Percentiles rank a stretch among this genome's conserved stretches.
Conservation (phyloP, 106 monocot species). For the Dactylorhiza incarnata region DNA sequence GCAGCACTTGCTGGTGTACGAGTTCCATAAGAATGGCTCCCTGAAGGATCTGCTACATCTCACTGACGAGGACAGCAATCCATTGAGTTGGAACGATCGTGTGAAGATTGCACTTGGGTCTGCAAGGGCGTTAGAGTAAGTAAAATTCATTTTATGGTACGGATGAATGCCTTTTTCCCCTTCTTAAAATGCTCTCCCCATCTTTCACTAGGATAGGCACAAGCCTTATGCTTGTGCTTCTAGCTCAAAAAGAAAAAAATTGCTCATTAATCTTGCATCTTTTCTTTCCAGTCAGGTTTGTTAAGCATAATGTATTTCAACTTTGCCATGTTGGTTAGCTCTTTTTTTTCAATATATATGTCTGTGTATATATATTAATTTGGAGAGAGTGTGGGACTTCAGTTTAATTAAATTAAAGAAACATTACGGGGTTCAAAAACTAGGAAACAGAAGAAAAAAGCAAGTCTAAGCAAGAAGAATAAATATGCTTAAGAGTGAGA, state of each 20-base stretch:
- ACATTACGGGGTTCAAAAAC: no score
- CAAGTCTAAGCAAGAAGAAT: no score
- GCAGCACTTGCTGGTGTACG: constrained; percentile 76
- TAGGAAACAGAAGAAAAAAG: no score
- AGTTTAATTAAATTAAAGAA: no score
- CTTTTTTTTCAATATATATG: no score
- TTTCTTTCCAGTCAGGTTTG: no score
- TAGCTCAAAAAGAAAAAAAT: background rate
- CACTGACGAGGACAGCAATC: constrained; percentile 73
- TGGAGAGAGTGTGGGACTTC: no score
- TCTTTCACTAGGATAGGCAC: background rate
- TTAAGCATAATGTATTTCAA: no score
- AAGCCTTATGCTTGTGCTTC: background rate
- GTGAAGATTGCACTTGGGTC: constrained; percentile 86
- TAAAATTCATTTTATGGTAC: background rate
- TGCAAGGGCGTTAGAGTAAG: constrained; percentile 94
- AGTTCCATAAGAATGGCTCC: constrained; percentile 73
- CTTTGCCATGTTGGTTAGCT: no score
- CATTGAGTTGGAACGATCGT: constrained; percentile 73
- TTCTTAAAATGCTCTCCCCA: background rate
- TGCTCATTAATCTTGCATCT: no score
- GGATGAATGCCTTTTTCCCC: background rate
- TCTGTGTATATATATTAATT: no score
- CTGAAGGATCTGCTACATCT: constrained; percentile 75
- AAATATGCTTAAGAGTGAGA: no score